A percentile compares a stretch with the other conserved stretches of the same genome.
Evolutionary conservation across 306 rosid genomes (phyloP).

Genomic region (Gynostemma pentaphyllum): DNA sequence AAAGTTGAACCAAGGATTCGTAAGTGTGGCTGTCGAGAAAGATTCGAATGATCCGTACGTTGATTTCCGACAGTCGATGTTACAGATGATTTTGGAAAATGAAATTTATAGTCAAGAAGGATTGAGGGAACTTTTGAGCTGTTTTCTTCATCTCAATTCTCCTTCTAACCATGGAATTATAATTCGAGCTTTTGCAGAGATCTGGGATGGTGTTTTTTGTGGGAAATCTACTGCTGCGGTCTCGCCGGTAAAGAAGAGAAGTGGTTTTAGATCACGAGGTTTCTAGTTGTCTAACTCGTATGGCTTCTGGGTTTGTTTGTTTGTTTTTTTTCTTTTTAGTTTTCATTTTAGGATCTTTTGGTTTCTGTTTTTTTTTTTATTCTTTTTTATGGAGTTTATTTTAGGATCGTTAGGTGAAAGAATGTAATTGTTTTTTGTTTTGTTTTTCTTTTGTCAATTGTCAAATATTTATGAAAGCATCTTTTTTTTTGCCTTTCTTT

Average conservation of each 20-base stretch:
- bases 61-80: slow-evolving; percentile 13
- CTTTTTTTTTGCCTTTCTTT: no score
- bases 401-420: no score
- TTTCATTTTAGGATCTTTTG: no score
- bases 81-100: slow-evolving; percentile 15
- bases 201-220: slow-evolving; percentile 14
- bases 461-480: no score
- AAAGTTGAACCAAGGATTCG: slow-evolving; percentile 1
- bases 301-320: no score
- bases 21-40: slow-evolving; percentile 11
- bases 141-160: slow-evolving; percentile 10
- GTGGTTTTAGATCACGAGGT: neutral
- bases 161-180: slow-evolving; percentile 13
- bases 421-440: no score
- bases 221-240: neutral
- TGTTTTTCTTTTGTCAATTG: no score
- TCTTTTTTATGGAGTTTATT: no score
- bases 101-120: slow-evolving; percentile 7
- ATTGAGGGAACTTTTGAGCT: slow-evolving; percentile 9
- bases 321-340: no score
- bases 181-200: slow-evolving; percentile 11
- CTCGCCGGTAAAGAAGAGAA: neutral
- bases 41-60: slow-evolving; percentile 7
- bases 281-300: neutral
- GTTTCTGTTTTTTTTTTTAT: no score